Percentiles rank a stretch among this genome's conserved stretches.
Conservation (phyloP, 148 eudicot species). For the Nepenthes gracilis region DNA sequence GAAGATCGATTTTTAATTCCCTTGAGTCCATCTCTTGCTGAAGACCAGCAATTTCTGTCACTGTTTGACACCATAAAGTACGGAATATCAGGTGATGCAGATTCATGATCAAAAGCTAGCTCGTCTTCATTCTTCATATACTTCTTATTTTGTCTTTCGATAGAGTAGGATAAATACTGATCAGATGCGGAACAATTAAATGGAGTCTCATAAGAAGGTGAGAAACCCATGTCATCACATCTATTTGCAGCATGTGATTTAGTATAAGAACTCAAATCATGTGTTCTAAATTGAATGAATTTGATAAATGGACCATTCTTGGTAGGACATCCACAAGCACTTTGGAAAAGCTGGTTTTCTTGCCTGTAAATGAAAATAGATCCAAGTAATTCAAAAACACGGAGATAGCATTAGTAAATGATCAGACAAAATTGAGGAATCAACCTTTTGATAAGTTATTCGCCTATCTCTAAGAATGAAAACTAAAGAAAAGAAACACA, state of each 20-base stretch:
- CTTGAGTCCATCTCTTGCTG: constrained; percentile 1
- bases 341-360: constrained; percentile 11
- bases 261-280: constrained; percentile 10
- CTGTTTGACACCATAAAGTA: neutral
- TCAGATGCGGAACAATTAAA: neutral
- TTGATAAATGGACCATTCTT: constrained; percentile 12
- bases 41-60: constrained; percentile 4
- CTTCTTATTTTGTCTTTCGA: neutral
- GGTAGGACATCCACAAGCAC: constrained; percentile 10
- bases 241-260: constrained; percentile 15
- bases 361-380: constrained; percentile 34
- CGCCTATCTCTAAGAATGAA: neutral
- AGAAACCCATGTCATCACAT: constrained; percentile 10
- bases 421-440: neutral
- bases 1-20: constrained; percentile 3
- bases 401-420: neutral
- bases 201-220: constrained; percentile 6
- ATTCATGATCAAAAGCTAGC: neutral
- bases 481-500: too few relatives aligned
- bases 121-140: too few relatives aligned
- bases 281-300: constrained; percentile 16
- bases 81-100: neutral
- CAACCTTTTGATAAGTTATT: neutral
- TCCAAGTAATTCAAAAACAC: constrained; percentile 1
- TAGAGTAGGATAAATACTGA: neutral